Base-by-base conservation (phyloP, 352 stramenopile genomes). In the Thraustochytrium striatum region DNA sequence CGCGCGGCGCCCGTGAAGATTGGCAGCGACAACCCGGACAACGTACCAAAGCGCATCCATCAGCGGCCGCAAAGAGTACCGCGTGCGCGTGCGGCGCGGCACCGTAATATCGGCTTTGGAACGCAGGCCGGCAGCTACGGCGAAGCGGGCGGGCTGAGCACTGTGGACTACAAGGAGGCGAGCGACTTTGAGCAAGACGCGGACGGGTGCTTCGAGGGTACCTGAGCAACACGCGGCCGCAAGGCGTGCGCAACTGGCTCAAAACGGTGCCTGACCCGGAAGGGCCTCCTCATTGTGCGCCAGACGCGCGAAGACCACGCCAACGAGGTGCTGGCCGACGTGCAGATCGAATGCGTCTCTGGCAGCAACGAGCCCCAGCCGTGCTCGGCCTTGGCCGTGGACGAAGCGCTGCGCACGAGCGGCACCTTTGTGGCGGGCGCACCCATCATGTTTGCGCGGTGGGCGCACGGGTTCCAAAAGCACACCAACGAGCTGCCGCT, bases 131-230 rank as follows among this genome's bases (percentile, higher is more conserved):
- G 70, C 21, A 72, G 19, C 13, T 80, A 80, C 28, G 70, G 70
- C 32, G 70, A 5, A 0, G 32, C 55, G n/a, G 70, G 58, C 41
- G 70, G 70, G 3, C 58, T 80, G 21, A 81, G 39, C 16, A 80
- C 70, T 11, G 58, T 80, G 1, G 39, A 69, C 33, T 39, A 69
- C 70, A 80, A 80, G 38, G 70, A 80, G 28, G 58, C 55, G 0
- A 9, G 33, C 2, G 70, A 80, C 16, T 80, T 80, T 73, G 70
- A 80, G 58, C 65, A 75, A 70, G 79, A 72, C n/a, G 70, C 57
- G 35, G 58, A 73, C 58, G 70, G 70, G n/a, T 57, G 28, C n/a
- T 72, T 80, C 61, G 55, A 80, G 36, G 79, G 28, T 80, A 61
- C 32, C 9, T 80, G 35, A 65, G 32, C 25, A 72, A 75, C 57